A percentile compares a stretch with the other conserved stretches of the same genome.
Conservation (phyloP, 306 rosid species). For the Vigna angularis region DNA sequence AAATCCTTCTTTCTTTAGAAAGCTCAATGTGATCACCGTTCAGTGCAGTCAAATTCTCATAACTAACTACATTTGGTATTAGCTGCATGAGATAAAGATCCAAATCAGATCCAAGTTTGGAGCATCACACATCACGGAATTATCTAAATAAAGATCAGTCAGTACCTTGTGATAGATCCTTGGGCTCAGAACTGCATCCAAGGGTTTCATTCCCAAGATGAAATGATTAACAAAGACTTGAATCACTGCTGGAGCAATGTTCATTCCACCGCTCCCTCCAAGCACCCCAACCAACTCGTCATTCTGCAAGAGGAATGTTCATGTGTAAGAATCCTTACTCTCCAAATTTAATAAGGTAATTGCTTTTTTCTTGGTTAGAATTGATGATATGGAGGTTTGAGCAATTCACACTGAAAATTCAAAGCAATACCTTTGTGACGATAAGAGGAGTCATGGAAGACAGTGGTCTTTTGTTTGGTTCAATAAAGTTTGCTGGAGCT, state of each 20-base stretch:
- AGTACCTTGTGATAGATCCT: constrained; percentile 75
- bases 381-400: no score
- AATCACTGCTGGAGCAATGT: constrained; percentile 71
- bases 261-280: constrained; percentile 92
- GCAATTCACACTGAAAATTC: constrained; percentile 1
- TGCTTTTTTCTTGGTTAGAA: neutral
- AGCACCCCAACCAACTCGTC: constrained; percentile 72
- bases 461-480: constrained; percentile 83
- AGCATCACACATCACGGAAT: constrained; percentile 6
- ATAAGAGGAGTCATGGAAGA: constrained; percentile 93
- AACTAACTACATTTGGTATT: constrained; percentile 69
- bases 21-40: constrained; percentile 77
- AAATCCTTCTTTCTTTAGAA: constrained; percentile 54
- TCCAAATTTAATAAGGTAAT: neutral
- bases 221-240: constrained; percentile 81
- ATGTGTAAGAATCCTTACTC: neutral
- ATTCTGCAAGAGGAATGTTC: constrained; percentile 55
- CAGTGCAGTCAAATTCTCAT: constrained; percentile 69
- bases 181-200: constrained; percentile 77
- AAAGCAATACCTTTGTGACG: constrained; percentile 67
- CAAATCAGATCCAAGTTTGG: constrained; percentile 32
- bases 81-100: constrained; percentile 60
- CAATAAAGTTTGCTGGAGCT: constrained; percentile 82
- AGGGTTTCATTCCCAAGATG: constrained; percentile 73
- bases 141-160: constrained; percentile 23